Evolutionary conservation across 2,329 filamentous ascomycete genomes (phyloP).

Genomic region (Colletotrichum noveboracense): DNA sequence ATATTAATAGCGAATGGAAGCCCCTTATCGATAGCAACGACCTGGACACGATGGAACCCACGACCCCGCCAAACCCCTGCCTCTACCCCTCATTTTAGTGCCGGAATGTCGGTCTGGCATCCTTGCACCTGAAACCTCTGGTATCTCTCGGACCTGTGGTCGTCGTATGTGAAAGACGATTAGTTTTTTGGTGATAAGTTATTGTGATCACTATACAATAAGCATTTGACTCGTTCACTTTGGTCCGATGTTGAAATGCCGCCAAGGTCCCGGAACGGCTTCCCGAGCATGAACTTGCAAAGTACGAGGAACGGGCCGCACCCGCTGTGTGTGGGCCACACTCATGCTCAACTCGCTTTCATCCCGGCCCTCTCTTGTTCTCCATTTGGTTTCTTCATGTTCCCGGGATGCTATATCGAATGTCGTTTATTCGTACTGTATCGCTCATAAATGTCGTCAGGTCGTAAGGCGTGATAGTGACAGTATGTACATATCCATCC

Average conservation of each 20-base stretch:
- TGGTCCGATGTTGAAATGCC: not conserved
- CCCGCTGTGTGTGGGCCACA: not conserved
- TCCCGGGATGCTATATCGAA: not conserved
- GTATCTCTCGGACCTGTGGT: not conserved
- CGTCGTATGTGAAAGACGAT: not conserved
- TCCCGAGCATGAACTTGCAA: not conserved
- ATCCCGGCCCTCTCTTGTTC: not conserved
- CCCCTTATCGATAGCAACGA: conserved; percentile 1
- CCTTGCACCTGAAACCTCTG: not conserved
- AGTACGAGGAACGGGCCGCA: not conserved
- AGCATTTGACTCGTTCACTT: not conserved
- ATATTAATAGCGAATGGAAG: not conserved
- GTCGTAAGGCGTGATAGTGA: conserved; percentile 20
- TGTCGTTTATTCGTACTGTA: not conserved
- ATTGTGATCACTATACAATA: not conserved
- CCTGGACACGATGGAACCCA: not conserved
- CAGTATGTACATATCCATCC: conserved; percentile 15
- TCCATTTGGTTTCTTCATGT: not conserved
- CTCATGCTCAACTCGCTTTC: not conserved
- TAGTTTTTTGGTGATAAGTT: not conserved
- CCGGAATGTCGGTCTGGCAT: conserved; percentile 4
- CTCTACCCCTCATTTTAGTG: conserved; percentile 8
- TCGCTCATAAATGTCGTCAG: conserved; percentile 16
- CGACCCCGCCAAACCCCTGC: not conserved
- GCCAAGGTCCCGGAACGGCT: not conserved